Conservation (phyloP, 1,139 yeast genomes). For the Candida sp. region DNA sequence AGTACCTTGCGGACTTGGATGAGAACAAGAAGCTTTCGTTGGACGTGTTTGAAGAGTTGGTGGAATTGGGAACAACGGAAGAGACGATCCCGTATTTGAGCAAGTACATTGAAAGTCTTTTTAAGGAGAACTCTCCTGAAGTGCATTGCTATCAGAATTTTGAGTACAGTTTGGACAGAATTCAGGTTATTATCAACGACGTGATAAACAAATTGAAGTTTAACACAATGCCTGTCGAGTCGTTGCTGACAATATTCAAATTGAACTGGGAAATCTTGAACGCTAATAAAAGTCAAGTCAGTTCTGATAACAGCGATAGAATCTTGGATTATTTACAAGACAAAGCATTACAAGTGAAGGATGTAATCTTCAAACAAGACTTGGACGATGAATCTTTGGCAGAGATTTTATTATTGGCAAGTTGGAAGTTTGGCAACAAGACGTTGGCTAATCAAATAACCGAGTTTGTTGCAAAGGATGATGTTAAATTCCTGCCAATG, state of each 20-base stretch:
- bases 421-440: constrained; percentile 16
- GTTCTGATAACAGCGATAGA: constrained; percentile 8
- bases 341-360: constrained; percentile 17
- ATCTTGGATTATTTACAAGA: constrained; percentile 13
- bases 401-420: constrained; percentile 20
- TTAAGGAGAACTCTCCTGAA: constrained; percentile 28
- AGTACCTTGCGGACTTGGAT: constrained; percentile 24
- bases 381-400: constrained; percentile 29
- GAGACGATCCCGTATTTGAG: constrained; percentile 24
- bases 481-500: constrained; percentile 24
- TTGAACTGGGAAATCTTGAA: constrained; percentile 28
- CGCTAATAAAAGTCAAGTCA: constrained; percentile 17
- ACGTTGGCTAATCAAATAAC: constrained; percentile 17
- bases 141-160: constrained; percentile 40
- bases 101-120: constrained; percentile 33
- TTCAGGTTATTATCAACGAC: constrained; percentile 25
- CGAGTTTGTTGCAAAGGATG: constrained; percentile 22
- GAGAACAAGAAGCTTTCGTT: constrained; percentile 20
- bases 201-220: constrained; percentile 14
- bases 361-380: constrained; percentile 23
- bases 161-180: constrained; percentile 33
- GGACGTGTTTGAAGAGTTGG: constrained; percentile 26
- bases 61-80: constrained; percentile 17
- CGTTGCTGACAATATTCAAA: constrained; percentile 21
- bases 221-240: constrained; percentile 13